Percentiles rank a stretch among this genome's conserved stretches.
Conservation (phyloP, 768 basidiomycete genomes). For the Phylloporus sp. region DNA sequence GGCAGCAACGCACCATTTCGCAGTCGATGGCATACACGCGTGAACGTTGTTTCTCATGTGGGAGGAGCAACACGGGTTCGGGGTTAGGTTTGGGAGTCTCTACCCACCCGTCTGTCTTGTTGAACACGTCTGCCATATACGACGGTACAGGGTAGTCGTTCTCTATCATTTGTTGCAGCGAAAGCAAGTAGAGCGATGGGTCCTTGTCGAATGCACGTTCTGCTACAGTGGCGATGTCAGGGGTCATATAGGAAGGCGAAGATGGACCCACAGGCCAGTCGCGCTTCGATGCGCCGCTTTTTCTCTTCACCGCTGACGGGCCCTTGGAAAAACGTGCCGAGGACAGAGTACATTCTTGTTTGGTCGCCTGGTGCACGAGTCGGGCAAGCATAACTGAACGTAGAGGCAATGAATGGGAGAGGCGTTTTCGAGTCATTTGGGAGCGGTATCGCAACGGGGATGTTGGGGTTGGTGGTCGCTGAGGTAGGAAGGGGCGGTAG, state of each 20-base stretch:
- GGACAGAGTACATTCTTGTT: conserved; percentile 78
- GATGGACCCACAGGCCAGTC: conserved; percentile 32
- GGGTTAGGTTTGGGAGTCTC: conserved; percentile 62
- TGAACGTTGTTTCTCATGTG: conserved; percentile 33
- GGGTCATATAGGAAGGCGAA: background rate
- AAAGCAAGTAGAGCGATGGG: conserved; percentile 69
- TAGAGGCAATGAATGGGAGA: conserved; percentile 67
- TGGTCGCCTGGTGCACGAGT: conserved; percentile 90
- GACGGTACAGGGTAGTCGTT: conserved; percentile 90
- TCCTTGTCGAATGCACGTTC: conserved; percentile 59
- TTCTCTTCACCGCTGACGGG: conserved; percentile 81
- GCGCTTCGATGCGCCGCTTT: conserved; percentile 53
- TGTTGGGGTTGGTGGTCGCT: conserved; percentile 53
- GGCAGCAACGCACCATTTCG: conserved; percentile 74
- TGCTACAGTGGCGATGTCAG: conserved; percentile 36
- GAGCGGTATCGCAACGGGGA: conserved; percentile 49
- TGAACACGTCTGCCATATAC: conserved; percentile 71
- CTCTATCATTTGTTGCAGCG: conserved; percentile 85
- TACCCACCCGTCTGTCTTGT: conserved; percentile 69
- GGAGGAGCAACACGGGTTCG: conserved; percentile 30
- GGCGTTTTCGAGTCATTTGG: conserved; percentile 32
- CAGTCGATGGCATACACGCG: conserved; percentile 88
- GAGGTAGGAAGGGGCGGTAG: conserved; percentile 70
- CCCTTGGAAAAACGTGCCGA: conserved; percentile 76
- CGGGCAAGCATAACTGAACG: conserved; percentile 91